phyloP scores from a whole-genome alignment of 805 yeast genomes.

The Saccharomycopsis sp. region DNA sequence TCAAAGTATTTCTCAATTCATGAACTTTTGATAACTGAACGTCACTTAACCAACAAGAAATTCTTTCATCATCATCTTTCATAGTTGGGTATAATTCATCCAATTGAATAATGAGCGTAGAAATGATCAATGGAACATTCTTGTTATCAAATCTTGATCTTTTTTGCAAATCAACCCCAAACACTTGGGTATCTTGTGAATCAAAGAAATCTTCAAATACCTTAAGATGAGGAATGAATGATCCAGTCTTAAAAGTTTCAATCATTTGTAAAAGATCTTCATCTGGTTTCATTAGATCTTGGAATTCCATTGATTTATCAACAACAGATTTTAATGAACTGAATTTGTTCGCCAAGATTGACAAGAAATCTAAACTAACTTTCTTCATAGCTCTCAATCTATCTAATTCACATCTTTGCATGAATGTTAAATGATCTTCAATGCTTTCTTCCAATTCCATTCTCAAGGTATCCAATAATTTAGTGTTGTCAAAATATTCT shows the following conservation, averaged over 20 bases:
- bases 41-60: slow-evolving; percentile 60
- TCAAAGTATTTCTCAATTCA: slow-evolving; percentile 48
- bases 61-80: slow-evolving; percentile 60
- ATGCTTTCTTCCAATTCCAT: slow-evolving; percentile 69
- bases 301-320: slow-evolving; percentile 55
- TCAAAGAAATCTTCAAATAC: slow-evolving; percentile 77
- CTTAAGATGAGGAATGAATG: slow-evolving; percentile 62
- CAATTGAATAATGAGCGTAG: slow-evolving; percentile 56
- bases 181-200: slow-evolving; percentile 55
- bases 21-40: slow-evolving; percentile 58
- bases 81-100: slow-evolving; percentile 67
- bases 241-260: slow-evolving; percentile 66
- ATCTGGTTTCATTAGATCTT: slow-evolving; percentile 65
- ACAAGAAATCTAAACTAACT: slow-evolving; percentile 64
- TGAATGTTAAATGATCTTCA: slow-evolving; percentile 63
- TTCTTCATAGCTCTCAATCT: slow-evolving; percentile 70
- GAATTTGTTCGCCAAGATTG: slow-evolving; percentile 55
- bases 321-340: slow-evolving; percentile 50
- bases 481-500: slow-evolving; percentile 47
- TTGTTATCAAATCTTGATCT: slow-evolving; percentile 66
- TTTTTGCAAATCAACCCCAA: slow-evolving; percentile 71
- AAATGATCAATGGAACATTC: slow-evolving; percentile 62
- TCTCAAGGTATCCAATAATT: slow-evolving; percentile 54
- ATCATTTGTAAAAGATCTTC: slow-evolving; percentile 61
- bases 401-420: slow-evolving; percentile 80